Conservation (phyloP, 75 land plant species). For the Picea sitchensis region DNA sequence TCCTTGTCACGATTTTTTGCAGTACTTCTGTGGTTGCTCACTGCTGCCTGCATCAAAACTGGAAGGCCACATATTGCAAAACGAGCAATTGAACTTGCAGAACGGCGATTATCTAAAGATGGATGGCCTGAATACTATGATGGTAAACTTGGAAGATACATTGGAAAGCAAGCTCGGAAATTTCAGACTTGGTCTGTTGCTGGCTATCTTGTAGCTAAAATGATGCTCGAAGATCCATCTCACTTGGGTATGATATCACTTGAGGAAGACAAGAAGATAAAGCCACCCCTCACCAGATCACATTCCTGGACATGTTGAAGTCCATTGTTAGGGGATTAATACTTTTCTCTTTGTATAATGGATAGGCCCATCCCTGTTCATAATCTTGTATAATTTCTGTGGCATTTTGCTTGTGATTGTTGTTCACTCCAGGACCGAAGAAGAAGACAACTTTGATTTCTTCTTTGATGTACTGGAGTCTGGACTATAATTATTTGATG, state of each 20-base stretch:
- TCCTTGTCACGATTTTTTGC: conserved; percentile 31
- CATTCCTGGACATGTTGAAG: conserved; percentile 55
- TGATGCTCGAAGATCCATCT: conserved; percentile 92
- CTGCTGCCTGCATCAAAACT: conserved; percentile 79
- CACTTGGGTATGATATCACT: conserved; percentile 84
- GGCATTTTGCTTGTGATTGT: background rate
- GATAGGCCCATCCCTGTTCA: background rate
- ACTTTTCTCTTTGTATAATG: background rate
- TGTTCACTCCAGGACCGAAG: no score
- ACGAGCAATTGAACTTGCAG: conserved; percentile 81
- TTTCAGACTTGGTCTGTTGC: conserved; percentile 89
- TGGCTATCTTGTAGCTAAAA: conserved; percentile 88
- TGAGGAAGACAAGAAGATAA: conserved; percentile 85
- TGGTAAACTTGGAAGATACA: conserved; percentile 54
- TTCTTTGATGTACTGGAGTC: no score
- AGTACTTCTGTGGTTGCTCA: conserved; percentile 89
- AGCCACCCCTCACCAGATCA: conserved; percentile 76
- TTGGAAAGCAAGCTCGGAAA: conserved; percentile 64
- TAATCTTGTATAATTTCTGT: background rate
- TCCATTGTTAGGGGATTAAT: background rate
- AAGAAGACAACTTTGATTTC: no score
- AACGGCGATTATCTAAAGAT: conserved; percentile 63
- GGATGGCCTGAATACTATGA: conserved; percentile 85
- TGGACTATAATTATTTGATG: no score
- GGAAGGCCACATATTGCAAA: conserved; percentile 83